phyloP scores from a whole-genome alignment of 2,329 filamentous ascomycete species.

The Delphinella strobiligena region DNA sequence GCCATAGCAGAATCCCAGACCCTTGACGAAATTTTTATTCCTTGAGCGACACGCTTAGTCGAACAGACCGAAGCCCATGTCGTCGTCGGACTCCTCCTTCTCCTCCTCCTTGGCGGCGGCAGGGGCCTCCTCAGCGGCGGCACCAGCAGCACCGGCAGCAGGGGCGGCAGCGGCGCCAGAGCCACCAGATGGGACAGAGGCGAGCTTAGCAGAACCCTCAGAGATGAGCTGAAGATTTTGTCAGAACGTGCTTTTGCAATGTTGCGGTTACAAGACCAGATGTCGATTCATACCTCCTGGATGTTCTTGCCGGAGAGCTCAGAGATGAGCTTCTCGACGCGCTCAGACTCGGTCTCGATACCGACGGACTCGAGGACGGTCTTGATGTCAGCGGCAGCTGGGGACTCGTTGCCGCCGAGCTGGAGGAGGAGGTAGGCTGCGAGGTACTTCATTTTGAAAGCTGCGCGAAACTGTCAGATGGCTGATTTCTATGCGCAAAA shows the following conservation, averaged over 20 bases:
- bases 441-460: conserved; percentile 95
- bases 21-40: neutral
- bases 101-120: conserved; percentile 52
- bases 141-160: conserved; percentile 55
- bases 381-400: conserved; percentile 79
- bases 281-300: conserved; percentile 60
- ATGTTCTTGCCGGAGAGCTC: conserved; percentile 90
- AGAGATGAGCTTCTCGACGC: conserved; percentile 72
- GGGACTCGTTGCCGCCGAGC: conserved; percentile 84
- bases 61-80: conserved; percentile 67
- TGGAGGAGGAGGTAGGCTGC: conserved; percentile 96
- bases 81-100: conserved; percentile 68
- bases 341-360: conserved; percentile 82
- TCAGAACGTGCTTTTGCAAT: conserved; percentile 9
- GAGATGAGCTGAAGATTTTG: conserved; percentile 62
- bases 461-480: conserved; percentile 10
- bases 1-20: neutral
- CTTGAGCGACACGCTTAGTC: conserved; percentile 25
- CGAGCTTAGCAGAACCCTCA: conserved; percentile 84
- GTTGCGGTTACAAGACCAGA: conserved; percentile 24
- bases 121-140: conserved; percentile 44
- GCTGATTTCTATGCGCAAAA: conserved; percentile 5
- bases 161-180: conserved; percentile 54
- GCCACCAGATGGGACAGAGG: conserved; percentile 91
- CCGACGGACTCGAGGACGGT: conserved; percentile 83